Evolutionary conservation across 2,329 filamentous ascomycete species (phyloP).

Genomic region (Alternaria consortialis): DNA sequence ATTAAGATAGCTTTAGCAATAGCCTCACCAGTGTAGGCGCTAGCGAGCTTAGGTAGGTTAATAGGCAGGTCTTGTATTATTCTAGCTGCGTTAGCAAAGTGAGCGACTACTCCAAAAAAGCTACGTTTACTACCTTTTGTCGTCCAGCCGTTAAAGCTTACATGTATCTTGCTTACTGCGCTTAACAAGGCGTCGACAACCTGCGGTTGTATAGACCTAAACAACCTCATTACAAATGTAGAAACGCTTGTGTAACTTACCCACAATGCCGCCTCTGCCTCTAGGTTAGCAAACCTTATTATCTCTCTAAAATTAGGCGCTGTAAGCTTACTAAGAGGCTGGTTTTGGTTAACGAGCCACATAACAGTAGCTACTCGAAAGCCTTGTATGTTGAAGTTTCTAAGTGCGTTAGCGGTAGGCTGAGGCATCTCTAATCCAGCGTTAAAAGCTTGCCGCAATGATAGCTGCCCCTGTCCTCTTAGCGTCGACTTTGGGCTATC

Average conservation of each 20-base stretch:
- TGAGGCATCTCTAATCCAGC: too few species aligned
- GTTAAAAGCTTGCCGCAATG: too few species aligned
- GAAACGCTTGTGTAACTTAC: not conserved
- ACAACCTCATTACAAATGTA: not conserved
- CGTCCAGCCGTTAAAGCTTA: too few species aligned
- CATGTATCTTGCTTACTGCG: too few species aligned
- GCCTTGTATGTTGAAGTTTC: not conserved
- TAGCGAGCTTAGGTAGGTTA: conserved; percentile 5
- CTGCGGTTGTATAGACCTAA: not conserved
- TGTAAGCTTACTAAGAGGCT: not conserved
- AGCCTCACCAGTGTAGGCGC: conserved; percentile 10
- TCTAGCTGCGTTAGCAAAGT: not conserved
- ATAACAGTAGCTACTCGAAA: not conserved
- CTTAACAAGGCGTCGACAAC: not conserved
- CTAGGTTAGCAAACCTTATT: not conserved
- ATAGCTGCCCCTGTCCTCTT: too few species aligned
- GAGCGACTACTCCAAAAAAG: too few species aligned
- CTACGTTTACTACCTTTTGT: too few species aligned
- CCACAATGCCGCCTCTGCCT: conserved; percentile 10
- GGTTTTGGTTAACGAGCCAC: not conserved
- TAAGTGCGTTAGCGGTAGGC: not conserved
- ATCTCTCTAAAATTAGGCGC: not conserved
- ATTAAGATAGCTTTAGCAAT: not conserved
- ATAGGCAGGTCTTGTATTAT: conserved; percentile 10
- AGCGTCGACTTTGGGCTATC: too few species aligned